These are phyloP conservation scores for Polyporus tsugae DNA, from an alignment of 1,284 basidiomycete species.

Conservation along the genomic window DNA sequence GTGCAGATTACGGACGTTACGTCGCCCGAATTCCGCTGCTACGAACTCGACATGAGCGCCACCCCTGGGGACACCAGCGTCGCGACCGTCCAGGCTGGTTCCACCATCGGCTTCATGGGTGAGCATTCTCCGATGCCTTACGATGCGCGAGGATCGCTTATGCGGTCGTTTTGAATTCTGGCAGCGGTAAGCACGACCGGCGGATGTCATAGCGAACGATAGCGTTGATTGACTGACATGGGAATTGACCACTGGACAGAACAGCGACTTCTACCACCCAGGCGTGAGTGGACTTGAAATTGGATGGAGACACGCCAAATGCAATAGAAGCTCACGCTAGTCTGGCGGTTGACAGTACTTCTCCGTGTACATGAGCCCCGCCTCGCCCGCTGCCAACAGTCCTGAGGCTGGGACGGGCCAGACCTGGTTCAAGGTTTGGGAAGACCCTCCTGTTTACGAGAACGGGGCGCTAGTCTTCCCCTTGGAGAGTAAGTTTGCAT, in stretches of 20 bases:
- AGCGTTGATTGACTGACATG: background rate
- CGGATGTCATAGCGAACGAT: background rate
- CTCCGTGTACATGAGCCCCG: slow-evolving; percentile 52
- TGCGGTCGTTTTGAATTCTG: background rate
- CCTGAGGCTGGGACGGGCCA: slow-evolving; percentile 48
- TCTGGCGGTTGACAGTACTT: slow-evolving; percentile 40
- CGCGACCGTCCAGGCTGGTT: slow-evolving; percentile 48
- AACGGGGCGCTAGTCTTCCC: slow-evolving; percentile 47
- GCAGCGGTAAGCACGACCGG: slow-evolving; percentile 30
- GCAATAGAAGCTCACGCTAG: background rate
- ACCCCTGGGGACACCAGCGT: slow-evolving; percentile 46
- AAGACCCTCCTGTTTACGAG: slow-evolving; percentile 47
- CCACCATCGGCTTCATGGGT: slow-evolving; percentile 41
- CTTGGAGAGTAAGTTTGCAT: slow-evolving; percentile 43
- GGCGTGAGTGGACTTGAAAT: slow-evolving; percentile 39
- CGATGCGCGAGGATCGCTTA: slow-evolving; percentile 36
- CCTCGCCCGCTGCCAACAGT: slow-evolving; percentile 51
- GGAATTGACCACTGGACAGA: slow-evolving; percentile 19
- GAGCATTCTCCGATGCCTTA: background rate
- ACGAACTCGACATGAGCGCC: slow-evolving; percentile 48
- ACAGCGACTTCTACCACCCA: slow-evolving; percentile 44
- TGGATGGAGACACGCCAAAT: background rate
- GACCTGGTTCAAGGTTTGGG: slow-evolving; percentile 60
- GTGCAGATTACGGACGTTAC: slow-evolving; percentile 54
- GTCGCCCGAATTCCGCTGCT: slow-evolving; percentile 54